Evolutionary conservation across 2,329 filamentous ascomycete species (phyloP).

Genomic region (Aspergillus uvarum): DNA sequence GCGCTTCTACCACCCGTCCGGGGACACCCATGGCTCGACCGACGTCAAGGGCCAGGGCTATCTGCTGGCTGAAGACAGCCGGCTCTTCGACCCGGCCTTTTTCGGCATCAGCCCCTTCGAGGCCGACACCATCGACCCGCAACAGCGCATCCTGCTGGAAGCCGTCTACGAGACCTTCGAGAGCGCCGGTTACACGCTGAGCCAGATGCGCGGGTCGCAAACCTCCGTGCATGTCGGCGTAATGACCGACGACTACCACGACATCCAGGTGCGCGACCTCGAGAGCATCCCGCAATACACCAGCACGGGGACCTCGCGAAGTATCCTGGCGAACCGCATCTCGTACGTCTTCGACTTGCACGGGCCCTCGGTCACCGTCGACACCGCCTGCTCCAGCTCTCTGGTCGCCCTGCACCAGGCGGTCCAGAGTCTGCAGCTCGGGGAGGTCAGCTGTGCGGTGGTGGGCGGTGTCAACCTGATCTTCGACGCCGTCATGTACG

Average conservation of each 20-base stretch:
- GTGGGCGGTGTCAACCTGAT: slow-evolving; percentile 35
- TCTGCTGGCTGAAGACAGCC: neutral
- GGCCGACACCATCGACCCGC: slow-evolving; percentile 35
- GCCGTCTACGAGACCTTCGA: slow-evolving; percentile 43
- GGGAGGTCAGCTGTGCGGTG: neutral
- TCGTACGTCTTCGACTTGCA: slow-evolving; percentile 39
- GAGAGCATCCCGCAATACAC: slow-evolving; percentile 14
- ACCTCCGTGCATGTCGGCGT: slow-evolving; percentile 24
- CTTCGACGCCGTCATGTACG: slow-evolving; percentile 30
- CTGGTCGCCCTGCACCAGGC: slow-evolving; percentile 28
- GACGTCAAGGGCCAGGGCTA: neutral
- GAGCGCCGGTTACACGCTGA: slow-evolving; percentile 16
- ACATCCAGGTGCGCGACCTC: slow-evolving; percentile 16
- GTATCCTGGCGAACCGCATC: slow-evolving; percentile 36
- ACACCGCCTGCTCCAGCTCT: slow-evolving; percentile 44
- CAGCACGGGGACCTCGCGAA: slow-evolving; percentile 23
- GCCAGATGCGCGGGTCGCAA: slow-evolving; percentile 20
- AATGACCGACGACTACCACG: slow-evolving; percentile 24
- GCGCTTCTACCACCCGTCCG: neutral
- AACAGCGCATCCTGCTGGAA: slow-evolving; percentile 31
- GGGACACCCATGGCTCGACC: neutral
- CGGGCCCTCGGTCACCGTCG: slow-evolving; percentile 40
- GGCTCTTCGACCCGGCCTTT: slow-evolving; percentile 25
- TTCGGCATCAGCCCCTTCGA: slow-evolving; percentile 24
- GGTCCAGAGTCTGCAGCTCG: neutral